Base-by-base conservation (phyloP, 139 green algal species). In the Astrephomene gubernaculifera region DNA sequence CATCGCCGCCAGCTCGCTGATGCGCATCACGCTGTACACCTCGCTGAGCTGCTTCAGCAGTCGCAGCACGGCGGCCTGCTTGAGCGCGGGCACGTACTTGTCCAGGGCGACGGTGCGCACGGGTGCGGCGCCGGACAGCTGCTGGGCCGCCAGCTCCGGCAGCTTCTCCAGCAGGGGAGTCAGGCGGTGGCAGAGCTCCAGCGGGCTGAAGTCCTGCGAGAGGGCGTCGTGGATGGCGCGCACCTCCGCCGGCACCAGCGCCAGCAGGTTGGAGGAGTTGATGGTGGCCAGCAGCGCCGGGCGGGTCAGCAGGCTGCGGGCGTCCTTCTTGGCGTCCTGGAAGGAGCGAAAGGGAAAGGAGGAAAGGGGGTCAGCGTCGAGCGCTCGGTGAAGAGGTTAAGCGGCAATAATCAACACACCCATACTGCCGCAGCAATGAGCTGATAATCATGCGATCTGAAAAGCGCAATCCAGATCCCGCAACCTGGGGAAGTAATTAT, bases 21-120 rank as follows among this genome's bases (percentile, higher is more conserved):
- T 92, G 63, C 83, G 83, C 89, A 95, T 90, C 41, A 79, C 90
- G 79, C 70, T 90, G 89, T 95, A 96, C 64, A 94, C 90, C 74
- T 96, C 89, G 39, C 82, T 92, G 61, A 99, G 91, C 94, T 99
- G 97, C 90, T 97, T 94, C 64, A 99, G 86, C 89, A 97, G 93
- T 36, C 95, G 93, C 81, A 98, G 87, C 63, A 98, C 91, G 5
- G 96, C 93, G 9, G 98, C 92, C 87, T 91, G 83, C 88, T 90
- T 91, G 10, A 94, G 88, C 43, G 69, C 41, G 3, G 84, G 22
- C 10, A 89, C 69, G 79, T 94, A 94, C 72, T 87, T 79, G 17
- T 60, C 68, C 65, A 96, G 90, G 38, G 82, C 33, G n/a, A 97
- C 85, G 39, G 91, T 83, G 74, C 92, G 89, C 39, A 98, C 88